Evolutionary conservation across 2,329 filamentous ascomycete species (phyloP), one percentile per base, ranked within the genome.

Genomic region (Beauveria medogensis): DNA sequence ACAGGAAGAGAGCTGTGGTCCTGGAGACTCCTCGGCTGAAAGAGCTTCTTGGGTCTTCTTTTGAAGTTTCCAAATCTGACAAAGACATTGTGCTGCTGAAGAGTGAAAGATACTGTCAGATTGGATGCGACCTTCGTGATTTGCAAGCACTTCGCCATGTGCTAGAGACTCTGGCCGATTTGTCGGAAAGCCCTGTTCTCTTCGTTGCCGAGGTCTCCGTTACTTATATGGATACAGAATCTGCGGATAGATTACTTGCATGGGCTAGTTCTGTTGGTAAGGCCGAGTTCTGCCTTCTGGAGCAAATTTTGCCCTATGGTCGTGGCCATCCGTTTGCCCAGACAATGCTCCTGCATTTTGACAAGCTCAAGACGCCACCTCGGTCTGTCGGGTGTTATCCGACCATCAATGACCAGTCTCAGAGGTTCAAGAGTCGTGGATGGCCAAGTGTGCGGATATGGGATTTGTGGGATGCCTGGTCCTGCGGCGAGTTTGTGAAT

Each of bases 131-230:
- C 72, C 75, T 97, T 43, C 83, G 87, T 40, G 80, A 93, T 58
- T 77, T 92, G 5, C 69, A 77, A 24, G 78, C 76, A 18, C 77
- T 97, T 10, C 78, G 87, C 61, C 69, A 76, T 6, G 78, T 84
- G 4, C 74, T 96, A 26, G 79, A 80, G 20, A 74, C 74, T 12
- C 78, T 88, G 50, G 70, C 91, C 2, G 77, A 87, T 44, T 70
- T 87, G 18, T 70, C 80, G 1, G 75, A 82, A 8, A 85, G 82
- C 62, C 78, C 81, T 3, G 81, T 96, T 2, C 77, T 97, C 26
- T 96, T 94, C 67, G 82, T 92, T 28, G 92, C 92, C 1, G 93
- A 97, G 73, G 92, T 96, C 16, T 95, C 92, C 3, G 84, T 96
- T 46, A 94, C 91, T 1, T 96, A 96, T 68, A 95, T 96, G 90